A percentile compares a stretch with the other conserved stretches of the same genome.
Conservation (phyloP, 495 filamentous ascomycete genomes). For the Talaromyces adpressus region DNA sequence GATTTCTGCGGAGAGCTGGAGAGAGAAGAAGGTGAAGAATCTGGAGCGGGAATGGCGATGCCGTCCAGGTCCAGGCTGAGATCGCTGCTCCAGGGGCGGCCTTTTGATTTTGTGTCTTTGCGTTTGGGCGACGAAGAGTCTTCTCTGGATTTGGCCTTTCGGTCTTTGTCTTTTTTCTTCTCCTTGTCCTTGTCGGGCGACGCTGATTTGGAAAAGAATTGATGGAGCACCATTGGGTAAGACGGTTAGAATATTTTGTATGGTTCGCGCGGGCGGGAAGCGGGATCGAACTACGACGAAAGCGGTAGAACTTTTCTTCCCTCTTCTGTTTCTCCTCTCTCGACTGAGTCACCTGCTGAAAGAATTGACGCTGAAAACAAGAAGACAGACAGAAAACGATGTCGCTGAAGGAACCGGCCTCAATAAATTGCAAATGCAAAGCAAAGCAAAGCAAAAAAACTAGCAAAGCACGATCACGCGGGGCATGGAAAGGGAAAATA, state of each 20-base stretch:
- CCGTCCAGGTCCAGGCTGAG: slow-evolving; percentile 13
- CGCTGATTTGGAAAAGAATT: slow-evolving; percentile 34
- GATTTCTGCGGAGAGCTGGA: slow-evolving; percentile 20
- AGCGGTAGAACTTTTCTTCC: slow-evolving; percentile 30
- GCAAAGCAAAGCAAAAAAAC: not conserved
- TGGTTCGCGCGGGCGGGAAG: slow-evolving; percentile 10
- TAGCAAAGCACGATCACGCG: slow-evolving; percentile 6
- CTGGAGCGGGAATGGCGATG: slow-evolving; percentile 15
- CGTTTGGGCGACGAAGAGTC: slow-evolving; percentile 22
- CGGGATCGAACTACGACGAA: slow-evolving; percentile 39
- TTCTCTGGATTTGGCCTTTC: slow-evolving; percentile 7
- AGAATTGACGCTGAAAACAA: not conserved
- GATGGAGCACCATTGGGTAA: slow-evolving; percentile 26
- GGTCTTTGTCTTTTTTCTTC: slow-evolving; percentile 18
- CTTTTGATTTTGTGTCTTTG: slow-evolving; percentile 10
- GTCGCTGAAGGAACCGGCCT: not conserved
- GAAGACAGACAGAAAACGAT: not conserved
- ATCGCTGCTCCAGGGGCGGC: slow-evolving; percentile 2
- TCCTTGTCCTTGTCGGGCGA: slow-evolving; percentile 18
- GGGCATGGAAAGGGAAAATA: not conserved
- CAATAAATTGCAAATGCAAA: not conserved
- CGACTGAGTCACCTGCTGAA: not conserved
- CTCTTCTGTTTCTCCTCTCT: not conserved
- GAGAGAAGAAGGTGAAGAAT: slow-evolving; percentile 13
- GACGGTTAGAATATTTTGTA: not conserved